Evolutionary conservation across 176 grass and related monocot genomes (phyloP), one percentile per base, ranked within the genome.

Genomic region (Aegilops bicornis): DNA sequence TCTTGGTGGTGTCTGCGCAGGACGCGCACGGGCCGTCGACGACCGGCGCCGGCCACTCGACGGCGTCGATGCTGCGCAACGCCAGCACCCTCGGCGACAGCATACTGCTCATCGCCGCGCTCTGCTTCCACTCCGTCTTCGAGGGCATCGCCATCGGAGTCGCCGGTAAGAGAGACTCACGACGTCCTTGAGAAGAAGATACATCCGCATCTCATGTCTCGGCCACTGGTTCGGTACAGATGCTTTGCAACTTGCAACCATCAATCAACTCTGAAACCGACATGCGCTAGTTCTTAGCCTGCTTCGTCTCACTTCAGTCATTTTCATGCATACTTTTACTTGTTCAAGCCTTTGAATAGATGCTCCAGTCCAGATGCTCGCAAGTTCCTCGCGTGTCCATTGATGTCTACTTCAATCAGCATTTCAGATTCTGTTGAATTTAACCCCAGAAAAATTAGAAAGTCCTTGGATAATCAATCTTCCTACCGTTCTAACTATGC

Each of bases 111-210:
- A 98, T 98, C 58, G 83, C 80, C 1, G 96, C 93, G 20, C 86
- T 98, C 81, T 98, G 96, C 67, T 98, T 98, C 84, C 96, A 98
- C 84, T 98, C 96, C 29, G 88, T 98, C 87, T 98, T 98, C 77
- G 96, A 98, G 66, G 96, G 96, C 74, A 95, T 98, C 63, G 96
- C 96, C 86, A 98, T 98, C 76, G 96, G 96, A 61, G 86, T 98
- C 73, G 85, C 96, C 32, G 90, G 96, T 98, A 37, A 70, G 32
- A 23, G 36, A 23, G 4, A 42, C 20, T 19, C 3, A 42, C 0
- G 73, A 33, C 16, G 48, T 27, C 27, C 27, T 27, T 27, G 27
- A 27, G 27, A 27, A 27, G 27, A 27, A 27, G 27, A 27, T 27
- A 27, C 27, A 27, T 62, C 9, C 1, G 22, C 59, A 62, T 62